These are phyloP conservation scores for Daldinia vernicosa DNA, from an alignment of 495 filamentous ascomycete genomes.

Conservation along the genomic window DNA sequence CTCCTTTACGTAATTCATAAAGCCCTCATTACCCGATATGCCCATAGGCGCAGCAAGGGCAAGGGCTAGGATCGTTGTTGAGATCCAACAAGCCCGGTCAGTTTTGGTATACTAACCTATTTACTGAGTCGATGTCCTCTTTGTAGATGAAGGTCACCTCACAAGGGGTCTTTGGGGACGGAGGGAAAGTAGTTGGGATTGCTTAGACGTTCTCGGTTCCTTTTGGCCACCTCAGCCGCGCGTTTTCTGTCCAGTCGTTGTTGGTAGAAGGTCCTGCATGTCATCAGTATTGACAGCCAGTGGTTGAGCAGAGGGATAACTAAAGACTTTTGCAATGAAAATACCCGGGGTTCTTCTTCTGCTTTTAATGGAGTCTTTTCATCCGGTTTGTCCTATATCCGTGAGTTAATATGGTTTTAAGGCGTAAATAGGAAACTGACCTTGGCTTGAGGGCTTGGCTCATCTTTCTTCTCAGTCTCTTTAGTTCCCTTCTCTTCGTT, in stretches of 20 bases:
- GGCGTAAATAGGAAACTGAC: conserved; percentile 38
- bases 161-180: conserved; percentile 76
- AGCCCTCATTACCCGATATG: conserved; percentile 14
- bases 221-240: conserved; percentile 79
- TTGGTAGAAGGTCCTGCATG: conserved; percentile 82
- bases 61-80: not conserved
- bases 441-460: conserved; percentile 23
- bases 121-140: conserved; percentile 7
- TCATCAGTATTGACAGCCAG: conserved; percentile 31
- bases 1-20: conserved; percentile 3
- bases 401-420: conserved; percentile 5
- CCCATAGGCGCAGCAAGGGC: not conserved
- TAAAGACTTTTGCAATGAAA: conserved; percentile 81
- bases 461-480: conserved; percentile 48
- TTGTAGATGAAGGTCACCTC: conserved; percentile 3
- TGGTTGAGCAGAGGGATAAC: not conserved
- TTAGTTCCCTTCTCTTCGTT: conserved; percentile 59
- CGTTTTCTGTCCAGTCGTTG: conserved; percentile 81
- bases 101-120: conserved; percentile 3
- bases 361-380: conserved; percentile 55
- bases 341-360: conserved; percentile 78
- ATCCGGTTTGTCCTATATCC: conserved; percentile 64
- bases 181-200: conserved; percentile 83
- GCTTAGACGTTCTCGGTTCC: conserved; percentile 81
- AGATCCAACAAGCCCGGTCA: not conserved